Evolutionary conservation across 257 asterid species (phyloP).

Genomic region (Solanum stenotomum): DNA sequence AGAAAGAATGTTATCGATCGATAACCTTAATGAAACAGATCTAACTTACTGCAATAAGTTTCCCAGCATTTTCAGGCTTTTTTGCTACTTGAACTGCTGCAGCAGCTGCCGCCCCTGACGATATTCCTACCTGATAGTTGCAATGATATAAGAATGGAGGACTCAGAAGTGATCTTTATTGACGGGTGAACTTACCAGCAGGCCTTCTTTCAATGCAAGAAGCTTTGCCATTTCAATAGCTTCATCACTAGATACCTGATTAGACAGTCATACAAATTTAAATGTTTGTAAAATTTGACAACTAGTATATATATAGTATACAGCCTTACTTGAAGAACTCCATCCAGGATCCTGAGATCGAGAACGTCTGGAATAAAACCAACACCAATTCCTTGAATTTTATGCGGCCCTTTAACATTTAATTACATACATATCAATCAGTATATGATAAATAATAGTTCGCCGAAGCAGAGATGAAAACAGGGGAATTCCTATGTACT

Average conservation of each 20-base stretch:
- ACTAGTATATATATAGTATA: background rate
- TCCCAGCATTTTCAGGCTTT: slow-evolving; percentile 46
- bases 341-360: slow-evolving; percentile 29
- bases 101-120: slow-evolving; percentile 54
- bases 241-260: slow-evolving; percentile 42
- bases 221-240: slow-evolving; percentile 42
- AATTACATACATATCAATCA: background rate
- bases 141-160: background rate
- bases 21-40: background rate
- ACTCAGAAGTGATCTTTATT: background rate
- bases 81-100: slow-evolving; percentile 43
- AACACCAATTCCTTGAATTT: slow-evolving; percentile 38
- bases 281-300: background rate
- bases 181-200: slow-evolving; percentile 24
- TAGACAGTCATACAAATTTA: background rate
- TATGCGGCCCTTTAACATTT: slow-evolving; percentile 18
- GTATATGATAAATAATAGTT: background rate
- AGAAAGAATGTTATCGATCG: background rate
- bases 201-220: slow-evolving; percentile 43
- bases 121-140: slow-evolving; percentile 37
- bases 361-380: slow-evolving; percentile 28
- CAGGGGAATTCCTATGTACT: background rate
- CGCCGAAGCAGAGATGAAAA: background rate
- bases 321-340: slow-evolving; percentile 24
- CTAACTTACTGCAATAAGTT: slow-evolving; percentile 42